These are phyloP conservation scores for Mallotus repandus DNA, from an alignment of 441 rosid species.

Conservation along the genomic window DNA sequence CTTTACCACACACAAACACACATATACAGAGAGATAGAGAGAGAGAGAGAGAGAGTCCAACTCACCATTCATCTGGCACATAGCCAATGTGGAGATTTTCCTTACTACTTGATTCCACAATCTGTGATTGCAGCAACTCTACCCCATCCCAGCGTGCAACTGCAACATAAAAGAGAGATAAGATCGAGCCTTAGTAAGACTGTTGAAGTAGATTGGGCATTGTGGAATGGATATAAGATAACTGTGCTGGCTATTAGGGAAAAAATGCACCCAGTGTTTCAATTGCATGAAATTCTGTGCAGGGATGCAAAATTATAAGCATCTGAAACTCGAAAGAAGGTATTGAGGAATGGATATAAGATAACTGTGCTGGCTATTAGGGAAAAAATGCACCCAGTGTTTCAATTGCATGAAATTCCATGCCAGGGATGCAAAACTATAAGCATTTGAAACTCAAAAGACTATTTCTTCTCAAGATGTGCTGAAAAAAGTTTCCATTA, in stretches of 20 bases:
- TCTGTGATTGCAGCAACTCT: conserved; percentile 31
- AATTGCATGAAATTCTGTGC: background rate
- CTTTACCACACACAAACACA: background rate
- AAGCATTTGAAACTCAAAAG: background rate
- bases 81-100: conserved; percentile 52
- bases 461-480: background rate
- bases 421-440: background rate
- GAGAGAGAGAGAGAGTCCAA: conserved; percentile 6
- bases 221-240: background rate
- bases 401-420: background rate
- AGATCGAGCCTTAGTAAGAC: background rate
- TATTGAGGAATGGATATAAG: background rate
- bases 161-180: conserved; percentile 35
- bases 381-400: background rate
- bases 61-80: conserved; percentile 90
- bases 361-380: no score
- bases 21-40: no score
- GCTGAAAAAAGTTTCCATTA: background rate
- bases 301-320: background rate
- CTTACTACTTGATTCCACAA: conserved; percentile 28
- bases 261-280: background rate
- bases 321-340: no score
- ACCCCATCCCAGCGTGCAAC: conserved; percentile 79
- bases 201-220: background rate
- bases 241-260: background rate